Base-by-base conservation (phyloP, 768 basidiomycete species). In the Lanmaoa pseudosensibilis region DNA sequence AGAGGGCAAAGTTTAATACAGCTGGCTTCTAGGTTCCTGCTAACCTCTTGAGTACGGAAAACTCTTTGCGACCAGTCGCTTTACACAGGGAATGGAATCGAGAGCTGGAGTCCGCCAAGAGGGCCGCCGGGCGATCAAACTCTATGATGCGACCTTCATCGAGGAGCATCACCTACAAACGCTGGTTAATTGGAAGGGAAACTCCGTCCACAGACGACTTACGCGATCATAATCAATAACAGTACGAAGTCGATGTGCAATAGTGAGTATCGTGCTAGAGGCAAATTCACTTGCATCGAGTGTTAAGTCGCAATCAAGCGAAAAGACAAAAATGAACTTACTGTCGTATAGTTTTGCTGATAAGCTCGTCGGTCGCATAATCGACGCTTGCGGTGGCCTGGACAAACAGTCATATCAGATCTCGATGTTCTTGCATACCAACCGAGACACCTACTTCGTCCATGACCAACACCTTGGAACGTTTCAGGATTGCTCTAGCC, bases 361-460 rank as follows among this genome's bases (percentile, higher is more conserved):
- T 94, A 4, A 94, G 78, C 65, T 93, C 91, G 67, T 95, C 92
- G 0, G 93, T 94, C 21, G 90, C 90, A 68, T 93, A 90, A 68
- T 92, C 90, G 46, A 91, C 90, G 58, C 81, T 83, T 45, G 88
- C 87, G 40, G 87, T 86, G 38, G 87, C 87, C 86, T 87, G 46
- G 53, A 39, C 27, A 19, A 37, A 19, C 7, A 15, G 21, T 32
- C 37, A 46, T 9, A 12, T 58, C 46, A 45, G 23, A 36, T 63
- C 40, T 60, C 41, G 52, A 33, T 21, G 15, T 55, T 18, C 53
- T 32, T 19, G 23, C 4, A 47, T n/a, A 32, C 30, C 18, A 27
- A 43, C 11, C 11, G 12, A 27, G 11, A 41, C 23, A 69, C 79
- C 30, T 61, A 85, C 88, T 72, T 93, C 92, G 63, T 92, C 92